Percentiles rank a stretch among this genome's conserved stretches.
phyloP scores from a whole-genome alignment of 345 rosid genomes.

The Syzygium aqueum region DNA sequence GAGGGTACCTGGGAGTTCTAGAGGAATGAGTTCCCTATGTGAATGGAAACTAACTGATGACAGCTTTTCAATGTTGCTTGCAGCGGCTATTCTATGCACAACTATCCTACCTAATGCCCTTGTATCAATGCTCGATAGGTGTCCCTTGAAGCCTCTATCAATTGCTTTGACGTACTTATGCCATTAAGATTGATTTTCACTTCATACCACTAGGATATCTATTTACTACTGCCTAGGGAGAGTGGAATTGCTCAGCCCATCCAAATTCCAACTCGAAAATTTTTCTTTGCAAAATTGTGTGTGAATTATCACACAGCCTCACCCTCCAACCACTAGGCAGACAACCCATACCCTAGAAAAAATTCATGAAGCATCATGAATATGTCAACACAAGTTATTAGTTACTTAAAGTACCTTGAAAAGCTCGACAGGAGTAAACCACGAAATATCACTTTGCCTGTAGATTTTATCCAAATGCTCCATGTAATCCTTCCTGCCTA shows the following conservation, averaged over 20 bases:
- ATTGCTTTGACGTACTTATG: neutral
- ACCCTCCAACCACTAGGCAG: neutral
- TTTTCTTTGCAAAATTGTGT: neutral
- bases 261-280: neutral
- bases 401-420: constrained; percentile 53
- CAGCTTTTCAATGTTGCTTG: neutral
- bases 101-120: neutral
- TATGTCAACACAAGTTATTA: neutral
- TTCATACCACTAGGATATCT: neutral
- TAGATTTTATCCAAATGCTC: constrained; percentile 76
- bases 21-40: neutral
- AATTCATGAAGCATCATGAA: neutral
- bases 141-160: neutral
- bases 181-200: neutral
- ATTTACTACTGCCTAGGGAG: neutral
- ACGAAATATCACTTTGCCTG: constrained; percentile 78
- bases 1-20: neutral
- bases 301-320: neutral
- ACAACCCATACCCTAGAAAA: neutral
- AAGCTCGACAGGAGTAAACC: constrained; percentile 99
- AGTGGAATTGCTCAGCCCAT: neutral
- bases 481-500: constrained; percentile 85
- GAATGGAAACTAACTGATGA: neutral
- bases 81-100: neutral
- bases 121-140: neutral